Percentiles rank a stretch among this genome's conserved stretches.
These are phyloP conservation scores for Colletotrichum gigasporum DNA, from an alignment of 2,329 filamentous ascomycete genomes.

Conservation along the genomic window DNA sequence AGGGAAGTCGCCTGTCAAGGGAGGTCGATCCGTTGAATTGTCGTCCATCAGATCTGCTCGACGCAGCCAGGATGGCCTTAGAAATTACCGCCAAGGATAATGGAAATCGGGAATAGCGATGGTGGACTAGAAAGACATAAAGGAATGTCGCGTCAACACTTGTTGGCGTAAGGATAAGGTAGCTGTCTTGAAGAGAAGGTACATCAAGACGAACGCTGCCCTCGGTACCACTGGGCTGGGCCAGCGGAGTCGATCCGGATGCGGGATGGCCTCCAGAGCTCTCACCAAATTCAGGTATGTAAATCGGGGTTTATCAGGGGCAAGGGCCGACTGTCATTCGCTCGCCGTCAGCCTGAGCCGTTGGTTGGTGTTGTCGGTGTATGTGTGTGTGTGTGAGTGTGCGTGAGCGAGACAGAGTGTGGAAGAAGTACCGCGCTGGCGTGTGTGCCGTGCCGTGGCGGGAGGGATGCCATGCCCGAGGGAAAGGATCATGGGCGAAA, in stretches of 20 bases:
- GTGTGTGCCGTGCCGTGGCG: background rate
- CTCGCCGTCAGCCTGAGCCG: constrained; percentile 30
- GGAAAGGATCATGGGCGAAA: background rate
- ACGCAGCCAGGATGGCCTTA: too few relatives aligned
- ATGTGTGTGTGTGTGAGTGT: background rate
- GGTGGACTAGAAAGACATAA: background rate
- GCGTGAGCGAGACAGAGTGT: background rate
- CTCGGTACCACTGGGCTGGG: background rate
- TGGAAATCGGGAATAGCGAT: too few relatives aligned
- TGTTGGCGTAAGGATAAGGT: background rate
- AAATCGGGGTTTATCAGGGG: constrained; percentile 35
- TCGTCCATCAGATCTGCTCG: too few relatives aligned
- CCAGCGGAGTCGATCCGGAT: constrained; percentile 10
- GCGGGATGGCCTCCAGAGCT: constrained; percentile 12
- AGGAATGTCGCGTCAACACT: background rate
- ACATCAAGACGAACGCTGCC: background rate
- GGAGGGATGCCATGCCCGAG: background rate
- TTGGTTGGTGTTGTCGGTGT: constrained; percentile 3
- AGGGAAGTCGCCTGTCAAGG: too few relatives aligned
- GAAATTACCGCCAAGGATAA: too few relatives aligned
- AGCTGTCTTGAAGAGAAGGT: background rate
- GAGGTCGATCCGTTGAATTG: too few relatives aligned
- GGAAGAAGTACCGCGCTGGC: constrained; percentile 2
- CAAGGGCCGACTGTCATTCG: constrained; percentile 32
- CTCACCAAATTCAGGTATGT: constrained; percentile 50